Evolutionary conservation across 129 eudicot genomes (phyloP), one percentile per base, ranked within the genome.

Genomic region (Helichrysum umbraculigerum): DNA sequence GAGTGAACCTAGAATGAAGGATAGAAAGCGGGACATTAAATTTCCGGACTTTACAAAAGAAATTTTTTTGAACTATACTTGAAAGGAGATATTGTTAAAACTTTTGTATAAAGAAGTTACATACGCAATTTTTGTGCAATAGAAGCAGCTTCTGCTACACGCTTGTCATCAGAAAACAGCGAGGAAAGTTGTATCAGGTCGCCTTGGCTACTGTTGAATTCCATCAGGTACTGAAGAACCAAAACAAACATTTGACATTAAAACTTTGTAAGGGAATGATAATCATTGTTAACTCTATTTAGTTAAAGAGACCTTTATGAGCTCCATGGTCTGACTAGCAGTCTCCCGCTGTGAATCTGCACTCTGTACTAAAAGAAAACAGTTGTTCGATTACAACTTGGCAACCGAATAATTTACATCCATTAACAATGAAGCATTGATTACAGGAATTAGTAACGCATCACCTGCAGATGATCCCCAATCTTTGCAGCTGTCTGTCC

Each of bases 401-500:
- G 72, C 75, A 76, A 34, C 52, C 2, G 66, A 16, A 69, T 3
- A 41, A 6, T 32, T 29, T 30, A 41, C 60, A 51, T 61, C 29
- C 25, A 60, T 29, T 20, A 15, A 41, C 21, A 47, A 14, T 81
- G 0, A 61, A 54, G 19, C 61, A 64, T 76, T 41, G 68, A 71
- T 19, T 37, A 61, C 30, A 56, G 54, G 34, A 29, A 73, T 51
- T 39, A 72, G 79, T 58, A 30, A 47, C 63, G 42, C 11, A 37
- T 80, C 78, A 93, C 98, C 96, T 90, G 97, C 66, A 93, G 84
- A 85, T 93, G 98, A 85, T 93, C 98, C 79, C 98, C 98, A 64
- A 93, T 93, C 86, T 93, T 90, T 34, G 98, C 98, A 79, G 98
- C 98, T 83, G 96, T 93, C 72, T 93, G 98, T 44, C 98, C 98